Conservation (phyloP, 2,329 filamentous ascomycete species). For the Botryotinia convoluta region DNA sequence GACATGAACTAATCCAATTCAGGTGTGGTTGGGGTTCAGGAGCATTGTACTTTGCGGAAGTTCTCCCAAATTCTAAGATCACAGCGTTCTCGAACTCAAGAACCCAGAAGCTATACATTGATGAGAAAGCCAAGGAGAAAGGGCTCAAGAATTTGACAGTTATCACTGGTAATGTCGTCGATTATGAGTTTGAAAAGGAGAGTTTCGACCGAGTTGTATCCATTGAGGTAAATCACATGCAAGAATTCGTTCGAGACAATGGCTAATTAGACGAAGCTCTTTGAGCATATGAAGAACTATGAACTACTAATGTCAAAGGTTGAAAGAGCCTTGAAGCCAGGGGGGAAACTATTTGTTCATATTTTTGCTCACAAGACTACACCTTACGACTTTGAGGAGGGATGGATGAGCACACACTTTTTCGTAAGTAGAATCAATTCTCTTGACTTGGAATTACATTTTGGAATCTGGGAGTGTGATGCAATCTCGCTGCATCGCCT, state of each 20-base stretch:
- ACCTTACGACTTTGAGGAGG: slow-evolving; percentile 68
- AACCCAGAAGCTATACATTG: slow-evolving; percentile 67
- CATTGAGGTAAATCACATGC: slow-evolving; percentile 50
- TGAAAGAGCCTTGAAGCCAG: slow-evolving; percentile 54
- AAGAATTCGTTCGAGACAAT: not conserved
- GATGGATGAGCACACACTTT: slow-evolving; percentile 74
- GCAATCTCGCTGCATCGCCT: not conserved
- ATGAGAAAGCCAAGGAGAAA: slow-evolving; percentile 53
- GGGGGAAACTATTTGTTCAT: slow-evolving; percentile 67
- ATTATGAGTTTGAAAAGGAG: slow-evolving; percentile 59
- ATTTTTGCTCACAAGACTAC: slow-evolving; percentile 63
- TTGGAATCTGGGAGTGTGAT: not conserved
- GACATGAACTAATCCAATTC: not conserved
- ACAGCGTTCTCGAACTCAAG: slow-evolving; percentile 68
- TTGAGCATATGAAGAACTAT: slow-evolving; percentile 78
- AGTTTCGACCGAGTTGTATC: slow-evolving; percentile 64
- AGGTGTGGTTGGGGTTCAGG: slow-evolving; percentile 70
- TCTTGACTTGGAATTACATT: not conserved
- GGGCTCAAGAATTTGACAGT: slow-evolving; percentile 59
- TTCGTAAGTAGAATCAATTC: slow-evolving; percentile 42
- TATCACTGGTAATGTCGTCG: slow-evolving; percentile 65
- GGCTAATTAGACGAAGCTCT: slow-evolving; percentile 49
- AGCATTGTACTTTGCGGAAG: slow-evolving; percentile 62
- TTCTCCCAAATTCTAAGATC: slow-evolving; percentile 59
- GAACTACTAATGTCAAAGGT: slow-evolving; percentile 64